Base-by-base conservation (phyloP, 306 rosid genomes). In the Rubus parviflorus region DNA sequence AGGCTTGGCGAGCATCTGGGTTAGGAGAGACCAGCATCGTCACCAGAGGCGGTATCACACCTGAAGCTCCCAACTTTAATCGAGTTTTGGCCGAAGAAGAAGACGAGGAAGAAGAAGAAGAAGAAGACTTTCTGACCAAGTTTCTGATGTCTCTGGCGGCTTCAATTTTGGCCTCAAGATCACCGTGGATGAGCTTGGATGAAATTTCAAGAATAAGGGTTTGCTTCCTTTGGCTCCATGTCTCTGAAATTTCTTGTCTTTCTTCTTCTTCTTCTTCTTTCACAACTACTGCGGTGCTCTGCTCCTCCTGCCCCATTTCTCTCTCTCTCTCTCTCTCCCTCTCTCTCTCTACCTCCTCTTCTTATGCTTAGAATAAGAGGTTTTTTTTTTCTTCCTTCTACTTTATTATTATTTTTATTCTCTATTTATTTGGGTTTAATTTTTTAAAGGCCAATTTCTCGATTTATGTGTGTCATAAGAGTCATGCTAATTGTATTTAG, bases 71-170 rank as follows among this genome's bases (percentile, higher is more conserved):
- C 13, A 93, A 57, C 65, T 80, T 85, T 0, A 91, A 84, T 37
- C 95, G 94, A 7, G 90, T 88, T 80, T 91, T 93, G 62, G 70
- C 66, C n/a, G 85, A 80, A 41, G 81, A 83, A 25, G 81, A 70
- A 6, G 86, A 66, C 0, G 79, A 82, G 1, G 83, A 70, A 5
- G 83, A 41, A 0, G 79, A 49, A 0, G 72, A 69, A 0, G 88
- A 74, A 6, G 91, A 85, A 15, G 90, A 89, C 70, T 88, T 89
- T 6, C 98, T 81, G 49, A 92, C 93, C 37, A 93, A 83, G 78
- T 81, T 91, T 48, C 98, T 83, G 72, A 93, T 89, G 75, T 89
- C 97, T 67, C 91, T 89, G n/a, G 98, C 97, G 15, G 97, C 97
- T 65, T 90, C 90, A 76, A 93, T 91, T 80, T 91, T 89, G 73